Conservation (phyloP, 2,329 filamentous ascomycete genomes). For the Aspergillus brasiliensis region DNA sequence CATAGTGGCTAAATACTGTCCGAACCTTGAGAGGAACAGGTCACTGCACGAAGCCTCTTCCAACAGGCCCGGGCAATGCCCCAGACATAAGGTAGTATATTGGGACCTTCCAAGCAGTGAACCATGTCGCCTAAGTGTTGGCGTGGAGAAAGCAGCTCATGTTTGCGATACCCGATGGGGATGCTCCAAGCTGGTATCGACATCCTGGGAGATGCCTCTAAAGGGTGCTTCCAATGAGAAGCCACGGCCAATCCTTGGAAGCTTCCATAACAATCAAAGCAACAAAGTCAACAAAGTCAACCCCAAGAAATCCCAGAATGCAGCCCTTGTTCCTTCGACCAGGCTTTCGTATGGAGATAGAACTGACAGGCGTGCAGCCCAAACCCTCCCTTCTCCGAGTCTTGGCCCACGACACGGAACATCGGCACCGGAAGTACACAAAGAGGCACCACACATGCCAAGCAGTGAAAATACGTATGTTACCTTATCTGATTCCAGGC, state of each 20-base stretch:
- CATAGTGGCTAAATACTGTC: not conserved
- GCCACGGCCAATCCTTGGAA: not conserved
- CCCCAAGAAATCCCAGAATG: not conserved
- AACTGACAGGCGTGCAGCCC: not conserved
- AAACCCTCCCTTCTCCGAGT: not conserved
- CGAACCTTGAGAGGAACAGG: not conserved
- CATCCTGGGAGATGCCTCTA: not conserved
- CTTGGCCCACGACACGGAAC: not conserved
- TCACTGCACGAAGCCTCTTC: too few species aligned
- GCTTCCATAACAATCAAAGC: not conserved
- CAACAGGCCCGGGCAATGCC: not conserved
- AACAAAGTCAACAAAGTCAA: not conserved
- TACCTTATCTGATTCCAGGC: not conserved
- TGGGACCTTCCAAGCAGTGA: not conserved
- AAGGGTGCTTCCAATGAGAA: not conserved
- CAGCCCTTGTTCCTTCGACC: not conserved
- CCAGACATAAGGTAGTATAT: not conserved
- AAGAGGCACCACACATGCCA: not conserved
- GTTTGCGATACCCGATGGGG: conserved; percentile 8
- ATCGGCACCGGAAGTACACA: not conserved
- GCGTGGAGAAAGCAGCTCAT: conserved; percentile 24
- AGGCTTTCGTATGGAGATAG: not conserved
- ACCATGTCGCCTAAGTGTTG: conserved; percentile 25
- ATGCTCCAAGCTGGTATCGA: not conserved
- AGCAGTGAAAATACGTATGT: not conserved